phyloP scores from a whole-genome alignment of 768 basidiomycete species.

The Hericium coralloides region DNA sequence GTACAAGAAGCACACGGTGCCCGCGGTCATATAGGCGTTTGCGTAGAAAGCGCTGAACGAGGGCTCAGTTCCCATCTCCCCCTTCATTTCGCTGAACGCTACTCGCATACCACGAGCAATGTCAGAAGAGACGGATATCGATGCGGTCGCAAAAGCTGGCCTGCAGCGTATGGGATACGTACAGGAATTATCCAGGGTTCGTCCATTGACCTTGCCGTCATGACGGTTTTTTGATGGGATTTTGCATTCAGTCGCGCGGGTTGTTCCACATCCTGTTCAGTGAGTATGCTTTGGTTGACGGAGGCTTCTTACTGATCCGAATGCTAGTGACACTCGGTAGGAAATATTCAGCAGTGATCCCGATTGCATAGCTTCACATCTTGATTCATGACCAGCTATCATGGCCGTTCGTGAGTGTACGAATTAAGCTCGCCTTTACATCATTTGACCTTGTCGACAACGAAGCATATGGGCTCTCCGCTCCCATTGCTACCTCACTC shows the following conservation, averaged over 20 bases:
- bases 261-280: slow-evolving; percentile 3
- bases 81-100: neutral
- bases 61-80: neutral
- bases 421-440: neutral
- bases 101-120: neutral
- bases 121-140: neutral
- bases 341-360: neutral
- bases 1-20: too few species aligned
- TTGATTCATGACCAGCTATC: slow-evolving; percentile 31
- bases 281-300: neutral
- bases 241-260: neutral
- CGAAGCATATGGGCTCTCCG: slow-evolving; percentile 45
- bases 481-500: slow-evolving; percentile 48
- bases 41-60: too few species aligned
- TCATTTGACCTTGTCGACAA: neutral
- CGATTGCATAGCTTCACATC: neutral
- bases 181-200: slow-evolving; percentile 39
- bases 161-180: slow-evolving; percentile 47
- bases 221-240: neutral
- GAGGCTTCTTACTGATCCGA: neutral
- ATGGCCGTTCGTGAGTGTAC: slow-evolving; percentile 49
- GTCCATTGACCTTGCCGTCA: slow-evolving; percentile 21
- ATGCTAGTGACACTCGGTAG: neutral
- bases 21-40: too few species aligned
- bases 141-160: slow-evolving; percentile 20